Evolutionary conservation across 768 basidiomycete genomes (phyloP).

Genomic region (Brasilioporus rufonigricans): DNA sequence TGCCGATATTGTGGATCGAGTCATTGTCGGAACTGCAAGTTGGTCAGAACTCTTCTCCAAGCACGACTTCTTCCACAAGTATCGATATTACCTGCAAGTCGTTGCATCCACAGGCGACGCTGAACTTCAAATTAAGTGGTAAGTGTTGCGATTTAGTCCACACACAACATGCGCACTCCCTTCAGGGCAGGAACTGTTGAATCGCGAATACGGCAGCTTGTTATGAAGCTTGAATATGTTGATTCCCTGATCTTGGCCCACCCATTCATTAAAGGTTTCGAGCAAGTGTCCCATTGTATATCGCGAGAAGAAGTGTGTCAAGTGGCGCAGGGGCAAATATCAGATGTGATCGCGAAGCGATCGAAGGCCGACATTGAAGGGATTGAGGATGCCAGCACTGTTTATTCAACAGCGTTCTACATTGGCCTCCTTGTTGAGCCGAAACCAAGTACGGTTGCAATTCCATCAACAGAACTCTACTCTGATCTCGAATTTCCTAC

Average conservation of each 20-base stretch:
- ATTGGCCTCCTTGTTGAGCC: slow-evolving; percentile 92
- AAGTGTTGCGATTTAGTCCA: slow-evolving; percentile 20
- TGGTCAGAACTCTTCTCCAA: slow-evolving; percentile 96
- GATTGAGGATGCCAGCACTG: slow-evolving; percentile 72
- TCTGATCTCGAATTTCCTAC: slow-evolving; percentile 16
- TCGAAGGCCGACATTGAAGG: slow-evolving; percentile 77
- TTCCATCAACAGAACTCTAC: slow-evolving; percentile 7
- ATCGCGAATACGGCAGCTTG: slow-evolving; percentile 91
- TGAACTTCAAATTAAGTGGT: slow-evolving; percentile 95
- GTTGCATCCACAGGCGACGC: slow-evolving; percentile 84
- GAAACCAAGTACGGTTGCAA: slow-evolving; percentile 68
- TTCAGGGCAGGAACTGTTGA: slow-evolving; percentile 94
- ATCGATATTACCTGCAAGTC: slow-evolving; percentile 94
- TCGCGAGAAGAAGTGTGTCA: slow-evolving; percentile 84
- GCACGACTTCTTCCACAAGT: slow-evolving; percentile 97
- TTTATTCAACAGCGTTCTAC: slow-evolving; percentile 96
- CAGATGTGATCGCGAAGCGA: slow-evolving; percentile 66
- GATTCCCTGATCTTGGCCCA: slow-evolving; percentile 90
- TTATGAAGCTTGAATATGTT: slow-evolving; percentile 97
- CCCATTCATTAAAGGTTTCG: slow-evolving; percentile 93
- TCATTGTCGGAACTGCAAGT: slow-evolving; percentile 74
- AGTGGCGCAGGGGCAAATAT: slow-evolving; percentile 86
- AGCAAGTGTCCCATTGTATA: slow-evolving; percentile 80
- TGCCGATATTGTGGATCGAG: slow-evolving; percentile 89
- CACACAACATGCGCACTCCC: slow-evolving; percentile 13